Conservation (phyloP, 2,329 filamentous ascomycete genomes). For the Botryosphaeria agaves region DNA sequence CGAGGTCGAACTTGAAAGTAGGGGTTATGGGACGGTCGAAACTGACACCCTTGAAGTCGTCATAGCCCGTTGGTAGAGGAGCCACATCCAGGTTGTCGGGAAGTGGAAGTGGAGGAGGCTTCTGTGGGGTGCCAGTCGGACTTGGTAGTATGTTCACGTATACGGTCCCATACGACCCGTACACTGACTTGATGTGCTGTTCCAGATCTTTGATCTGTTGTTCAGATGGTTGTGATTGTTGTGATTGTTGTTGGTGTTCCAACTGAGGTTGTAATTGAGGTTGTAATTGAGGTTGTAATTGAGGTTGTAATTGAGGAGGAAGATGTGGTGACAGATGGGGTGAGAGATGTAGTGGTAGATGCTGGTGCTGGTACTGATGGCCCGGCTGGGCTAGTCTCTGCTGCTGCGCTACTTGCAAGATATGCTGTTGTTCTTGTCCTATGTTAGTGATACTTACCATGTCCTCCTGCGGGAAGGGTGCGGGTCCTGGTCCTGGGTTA, state of each 20-base stretch:
- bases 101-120: constrained; percentile 17
- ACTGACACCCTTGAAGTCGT: constrained; percentile 8
- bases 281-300: constrained; percentile 9
- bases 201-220: constrained; percentile 20
- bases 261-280: constrained; percentile 14
- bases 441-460: constrained; percentile 40
- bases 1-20: constrained; percentile 11
- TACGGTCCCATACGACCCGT: constrained; percentile 22
- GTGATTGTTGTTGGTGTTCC: constrained; percentile 6
- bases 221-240: constrained; percentile 2
- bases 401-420: constrained; percentile 81
- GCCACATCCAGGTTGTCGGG: constrained; percentile 32
- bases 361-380: no score
- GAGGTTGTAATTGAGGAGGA: constrained; percentile 35
- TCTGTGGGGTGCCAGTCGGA: constrained; percentile 31
- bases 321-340: constrained; percentile 22
- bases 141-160: constrained; percentile 36
- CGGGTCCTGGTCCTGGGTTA: no score
- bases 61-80: constrained; percentile 30
- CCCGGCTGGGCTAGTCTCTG: constrained; percentile 70
- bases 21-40: constrained; percentile 21
- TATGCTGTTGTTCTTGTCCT: constrained; percentile 54
- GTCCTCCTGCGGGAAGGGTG: constrained; percentile 28
- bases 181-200: constrained; percentile 25
- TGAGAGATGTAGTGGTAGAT: no score